phyloP scores from a whole-genome alignment of 2,329 filamentous ascomycete species.

The Geosmithia morbida region DNA sequence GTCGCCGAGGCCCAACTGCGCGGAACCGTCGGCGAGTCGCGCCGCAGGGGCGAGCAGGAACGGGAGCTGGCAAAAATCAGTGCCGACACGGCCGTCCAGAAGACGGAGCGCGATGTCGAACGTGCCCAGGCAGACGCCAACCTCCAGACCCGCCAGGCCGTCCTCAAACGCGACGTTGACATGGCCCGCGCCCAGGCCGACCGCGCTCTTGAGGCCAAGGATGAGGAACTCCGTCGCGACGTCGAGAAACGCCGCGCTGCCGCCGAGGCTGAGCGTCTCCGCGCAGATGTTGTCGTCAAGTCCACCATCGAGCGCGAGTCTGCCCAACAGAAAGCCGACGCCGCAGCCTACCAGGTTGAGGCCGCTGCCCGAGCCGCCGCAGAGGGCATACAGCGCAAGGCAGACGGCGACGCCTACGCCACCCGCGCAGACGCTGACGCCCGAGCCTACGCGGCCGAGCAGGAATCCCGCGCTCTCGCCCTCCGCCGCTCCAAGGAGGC shows the following conservation, averaged over 20 bases:
- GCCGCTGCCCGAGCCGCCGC: slow-evolving; percentile 42
- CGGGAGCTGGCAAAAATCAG: slow-evolving; percentile 81
- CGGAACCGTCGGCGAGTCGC: slow-evolving; percentile 63
- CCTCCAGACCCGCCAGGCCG: slow-evolving; percentile 57
- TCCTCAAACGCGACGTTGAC: slow-evolving; percentile 59
- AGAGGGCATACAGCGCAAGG: slow-evolving; percentile 25
- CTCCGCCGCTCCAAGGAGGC: slow-evolving; percentile 56
- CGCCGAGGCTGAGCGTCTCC: slow-evolving; percentile 67
- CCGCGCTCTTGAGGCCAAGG: slow-evolving; percentile 58
- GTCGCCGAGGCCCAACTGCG: slow-evolving; percentile 49
- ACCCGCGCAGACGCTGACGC: slow-evolving; percentile 30
- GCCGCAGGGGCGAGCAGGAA: slow-evolving; percentile 67
- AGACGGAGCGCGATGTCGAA: slow-evolving; percentile 73
- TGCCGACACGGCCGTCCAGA: slow-evolving; percentile 69
- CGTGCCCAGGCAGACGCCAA: slow-evolving; percentile 66
- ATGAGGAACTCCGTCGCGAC: slow-evolving; percentile 66
- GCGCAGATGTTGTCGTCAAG: slow-evolving; percentile 66
- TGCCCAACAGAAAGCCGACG: slow-evolving; percentile 54
- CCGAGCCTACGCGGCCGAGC: slow-evolving; percentile 18
- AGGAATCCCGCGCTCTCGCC: slow-evolving; percentile 44
- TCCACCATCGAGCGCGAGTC: slow-evolving; percentile 56
- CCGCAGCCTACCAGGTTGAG: slow-evolving; percentile 48
- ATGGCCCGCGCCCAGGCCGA: slow-evolving; percentile 61
- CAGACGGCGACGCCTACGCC: slow-evolving; percentile 34
- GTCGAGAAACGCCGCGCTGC: slow-evolving; percentile 66